phyloP scores from a whole-genome alignment of 768 basidiomycete species.

The Mycena polygramma region DNA sequence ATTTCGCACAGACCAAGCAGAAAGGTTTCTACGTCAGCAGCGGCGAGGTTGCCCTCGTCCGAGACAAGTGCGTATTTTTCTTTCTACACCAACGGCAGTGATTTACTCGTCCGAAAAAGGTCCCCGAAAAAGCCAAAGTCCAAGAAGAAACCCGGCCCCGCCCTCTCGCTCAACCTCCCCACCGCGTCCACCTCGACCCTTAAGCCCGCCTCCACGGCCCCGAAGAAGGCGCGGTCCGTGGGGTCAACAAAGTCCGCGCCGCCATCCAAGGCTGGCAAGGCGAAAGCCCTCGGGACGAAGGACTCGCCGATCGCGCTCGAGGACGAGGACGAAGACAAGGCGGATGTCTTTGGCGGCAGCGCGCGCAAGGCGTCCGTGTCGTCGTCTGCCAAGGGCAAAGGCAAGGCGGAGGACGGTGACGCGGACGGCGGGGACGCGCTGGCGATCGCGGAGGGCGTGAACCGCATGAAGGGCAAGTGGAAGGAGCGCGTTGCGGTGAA shows the following conservation, averaged over 20 bases:
- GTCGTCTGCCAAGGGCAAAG: slow-evolving; percentile 23
- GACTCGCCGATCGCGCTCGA: slow-evolving; percentile 63
- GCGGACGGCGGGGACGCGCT: background rate
- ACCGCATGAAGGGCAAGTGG: slow-evolving; percentile 26
- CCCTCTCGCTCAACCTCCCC: slow-evolving; percentile 36
- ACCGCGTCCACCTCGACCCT: slow-evolving; percentile 30
- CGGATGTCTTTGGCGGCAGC: slow-evolving; percentile 24
- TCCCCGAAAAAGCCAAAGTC: slow-evolving; percentile 78
- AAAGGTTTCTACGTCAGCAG: slow-evolving; percentile 93
- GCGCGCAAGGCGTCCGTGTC: background rate
- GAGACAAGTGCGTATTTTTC: slow-evolving; percentile 68
- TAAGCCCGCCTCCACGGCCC: slow-evolving; percentile 26
- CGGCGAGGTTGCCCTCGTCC: slow-evolving; percentile 89
- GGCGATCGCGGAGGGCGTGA: slow-evolving; percentile 20
- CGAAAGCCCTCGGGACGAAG: slow-evolving; percentile 52
- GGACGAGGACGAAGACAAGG: slow-evolving; percentile 53
- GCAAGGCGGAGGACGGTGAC: slow-evolving; percentile 17
- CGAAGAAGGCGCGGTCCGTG: slow-evolving; percentile 36
- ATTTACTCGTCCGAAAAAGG: slow-evolving; percentile 44
- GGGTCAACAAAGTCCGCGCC: slow-evolving; percentile 26
- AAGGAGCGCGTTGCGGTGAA: slow-evolving; percentile 30
- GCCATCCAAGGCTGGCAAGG: slow-evolving; percentile 38
- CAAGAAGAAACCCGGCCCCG: slow-evolving; percentile 55
- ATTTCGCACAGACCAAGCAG: slow-evolving; percentile 92
- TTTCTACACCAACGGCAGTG: slow-evolving; percentile 35